phyloP scores from a whole-genome alignment of 768 basidiomycete species.

The Amanita fuliginea region DNA sequence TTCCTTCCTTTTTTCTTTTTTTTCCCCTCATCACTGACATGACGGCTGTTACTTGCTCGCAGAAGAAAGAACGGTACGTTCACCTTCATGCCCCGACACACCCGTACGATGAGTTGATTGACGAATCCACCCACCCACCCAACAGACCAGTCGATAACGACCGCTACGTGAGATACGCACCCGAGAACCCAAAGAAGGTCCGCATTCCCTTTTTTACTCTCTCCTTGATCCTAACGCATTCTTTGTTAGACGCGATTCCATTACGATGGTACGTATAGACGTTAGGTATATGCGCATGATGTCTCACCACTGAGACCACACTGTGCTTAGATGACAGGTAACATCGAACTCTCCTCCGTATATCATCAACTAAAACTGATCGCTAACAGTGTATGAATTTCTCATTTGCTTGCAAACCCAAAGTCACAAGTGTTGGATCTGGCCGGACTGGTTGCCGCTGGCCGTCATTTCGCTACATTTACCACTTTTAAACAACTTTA shows the following conservation, averaged over 20 bases:
- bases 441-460: no score
- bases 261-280: conserved; percentile 53
- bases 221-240: neutral
- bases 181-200: conserved; percentile 83
- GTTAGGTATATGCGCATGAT: neutral
- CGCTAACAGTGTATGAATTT: neutral
- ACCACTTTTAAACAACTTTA: no score
- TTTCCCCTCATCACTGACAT: neutral
- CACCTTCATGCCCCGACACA: neutral
- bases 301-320: neutral
- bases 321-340: no score
- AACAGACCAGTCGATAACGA: conserved; percentile 75
- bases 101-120: conserved; percentile 1
- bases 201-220: conserved; percentile 9
- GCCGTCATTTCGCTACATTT: no score
- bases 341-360: no score
- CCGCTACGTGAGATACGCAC: conserved; percentile 66
- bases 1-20: neutral
- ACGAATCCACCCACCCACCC: conserved; percentile 5
- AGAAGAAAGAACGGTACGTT: conserved; percentile 52
- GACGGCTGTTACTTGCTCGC: neutral
- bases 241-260: conserved; percentile 58
- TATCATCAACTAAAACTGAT: neutral
- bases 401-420: neutral
- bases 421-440: no score